Base-by-base conservation (phyloP, 495 filamentous ascomycete genomes). In the Melanomma pulvis-pyrius region DNA sequence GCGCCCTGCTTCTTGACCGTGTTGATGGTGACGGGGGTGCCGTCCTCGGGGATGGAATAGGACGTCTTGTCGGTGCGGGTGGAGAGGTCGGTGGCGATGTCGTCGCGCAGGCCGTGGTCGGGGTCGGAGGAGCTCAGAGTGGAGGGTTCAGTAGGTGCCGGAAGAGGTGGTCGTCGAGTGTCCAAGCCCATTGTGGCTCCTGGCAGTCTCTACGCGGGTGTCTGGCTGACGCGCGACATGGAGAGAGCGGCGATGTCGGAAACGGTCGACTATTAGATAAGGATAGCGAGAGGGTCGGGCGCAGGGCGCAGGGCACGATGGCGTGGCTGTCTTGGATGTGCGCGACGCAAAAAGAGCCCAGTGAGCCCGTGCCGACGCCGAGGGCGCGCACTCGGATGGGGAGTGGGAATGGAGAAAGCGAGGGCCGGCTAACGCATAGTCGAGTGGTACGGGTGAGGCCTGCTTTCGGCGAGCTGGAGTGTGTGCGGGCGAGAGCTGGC, bases 1-100 rank as follows among this genome's bases (percentile, higher is more conserved):
- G 54, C 41, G 19, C 22, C 58, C 79, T 78, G 52, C 77, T 75
- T 56, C 83, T 77, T 78, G 49, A 79, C 73, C 63, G 92, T 93
- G 71, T 88, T 81, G 71, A 98, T 93, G 56, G 90, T 97, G 69
- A 98, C 84, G 41, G 91, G 90, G 65, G 90, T 92, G 72, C 94
- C 96, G 86, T 99, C 93, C 77, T 96, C 93, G 25, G 92, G 94
- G 60, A 99, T 86, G 50, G 90, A 93, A 80, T 96, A 97, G 58
- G 90, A 88, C 54, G 88, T 88, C 79, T 85, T 85, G 79, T 91
- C 89, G 76, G 88, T 92, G 71, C 85, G 84, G 71, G 90, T 88
- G 74, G 90, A 92, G 71, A 91, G 68, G 76, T 89, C 86, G 71
- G 87, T 90, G 68, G 86, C 92, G 73, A 93, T 80, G 79, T 96